Percentiles rank a stretch among this genome's conserved stretches.
Conservation (phyloP, 768 basidiomycete species). For the Polyporus arcularius region DNA sequence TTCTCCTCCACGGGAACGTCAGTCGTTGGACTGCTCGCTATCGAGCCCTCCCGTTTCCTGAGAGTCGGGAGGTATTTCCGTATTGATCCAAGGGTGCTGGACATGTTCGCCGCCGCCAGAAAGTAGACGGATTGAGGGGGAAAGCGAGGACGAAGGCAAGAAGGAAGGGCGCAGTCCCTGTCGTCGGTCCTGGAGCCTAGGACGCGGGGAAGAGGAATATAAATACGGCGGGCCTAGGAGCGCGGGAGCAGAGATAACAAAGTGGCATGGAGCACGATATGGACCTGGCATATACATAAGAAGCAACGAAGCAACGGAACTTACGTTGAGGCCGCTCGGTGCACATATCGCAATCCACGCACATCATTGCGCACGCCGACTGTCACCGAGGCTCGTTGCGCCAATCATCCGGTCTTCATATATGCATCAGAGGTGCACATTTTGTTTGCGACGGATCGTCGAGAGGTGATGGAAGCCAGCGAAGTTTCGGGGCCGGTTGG, state of each 20-base stretch:
- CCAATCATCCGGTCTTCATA: background rate
- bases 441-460: no score
- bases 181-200: no score
- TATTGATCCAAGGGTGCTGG: background rate
- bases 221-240: background rate
- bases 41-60: background rate
- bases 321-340: background rate
- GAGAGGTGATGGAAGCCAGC: no score
- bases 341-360: background rate
- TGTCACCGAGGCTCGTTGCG: background rate
- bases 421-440: background rate
- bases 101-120: no score
- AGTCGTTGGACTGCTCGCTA: background rate
- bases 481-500: no score
- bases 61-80: background rate
- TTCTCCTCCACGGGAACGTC: background rate
- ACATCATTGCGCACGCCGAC: background rate
- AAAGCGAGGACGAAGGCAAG: no score
- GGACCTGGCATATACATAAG: no score
- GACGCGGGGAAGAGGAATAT: no score
- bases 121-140: no score
- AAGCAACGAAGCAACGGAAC: background rate
- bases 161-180: no score
- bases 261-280: background rate
- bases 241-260: background rate